phyloP scores from a whole-genome alignment of 768 basidiomycete genomes.

The Lentinula guzmanii region DNA sequence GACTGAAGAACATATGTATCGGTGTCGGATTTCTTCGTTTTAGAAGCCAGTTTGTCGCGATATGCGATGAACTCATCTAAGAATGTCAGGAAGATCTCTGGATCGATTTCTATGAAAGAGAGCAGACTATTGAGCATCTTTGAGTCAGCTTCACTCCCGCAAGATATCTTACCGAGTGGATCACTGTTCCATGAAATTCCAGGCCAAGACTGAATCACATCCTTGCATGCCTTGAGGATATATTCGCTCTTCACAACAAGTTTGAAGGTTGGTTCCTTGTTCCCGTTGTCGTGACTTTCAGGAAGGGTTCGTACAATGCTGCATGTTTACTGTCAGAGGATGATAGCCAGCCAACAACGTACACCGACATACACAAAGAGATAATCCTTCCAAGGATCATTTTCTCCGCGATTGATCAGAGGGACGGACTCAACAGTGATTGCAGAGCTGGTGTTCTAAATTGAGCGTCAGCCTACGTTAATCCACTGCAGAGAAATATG shows the following conservation, averaged over 20 bases:
- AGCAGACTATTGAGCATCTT: neutral
- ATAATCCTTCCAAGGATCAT: conserved; percentile 54
- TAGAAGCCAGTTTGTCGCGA: conserved; percentile 28
- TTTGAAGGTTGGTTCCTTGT: conserved; percentile 38
- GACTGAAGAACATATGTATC: conserved; percentile 39
- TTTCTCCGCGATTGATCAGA: conserved; percentile 28
- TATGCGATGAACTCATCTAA: conserved; percentile 40
- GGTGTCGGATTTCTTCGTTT: conserved; percentile 30
- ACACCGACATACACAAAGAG: conserved; percentile 40
- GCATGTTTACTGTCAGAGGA: neutral
- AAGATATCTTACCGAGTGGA: conserved; percentile 40
- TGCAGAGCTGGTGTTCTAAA: conserved; percentile 47
- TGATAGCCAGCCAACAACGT: neutral
- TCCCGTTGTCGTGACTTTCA: conserved; percentile 20
- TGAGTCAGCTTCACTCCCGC: neutral
- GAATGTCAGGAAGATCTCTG: conserved; percentile 51
- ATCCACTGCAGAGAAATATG: neutral
- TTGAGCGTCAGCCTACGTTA: neutral
- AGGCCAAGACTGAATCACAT: conserved; percentile 51
- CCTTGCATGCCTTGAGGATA: conserved; percentile 50
- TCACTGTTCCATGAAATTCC: conserved; percentile 59
- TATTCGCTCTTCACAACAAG: conserved; percentile 54
- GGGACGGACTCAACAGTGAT: conserved; percentile 43
- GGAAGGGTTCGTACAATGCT: conserved; percentile 51
- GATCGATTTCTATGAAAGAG: conserved; percentile 36